Evolutionary conservation across 2,329 filamentous ascomycete genomes (phyloP), one percentile per base, ranked within the genome.

Genomic region (Sporothrix curviconia): DNA sequence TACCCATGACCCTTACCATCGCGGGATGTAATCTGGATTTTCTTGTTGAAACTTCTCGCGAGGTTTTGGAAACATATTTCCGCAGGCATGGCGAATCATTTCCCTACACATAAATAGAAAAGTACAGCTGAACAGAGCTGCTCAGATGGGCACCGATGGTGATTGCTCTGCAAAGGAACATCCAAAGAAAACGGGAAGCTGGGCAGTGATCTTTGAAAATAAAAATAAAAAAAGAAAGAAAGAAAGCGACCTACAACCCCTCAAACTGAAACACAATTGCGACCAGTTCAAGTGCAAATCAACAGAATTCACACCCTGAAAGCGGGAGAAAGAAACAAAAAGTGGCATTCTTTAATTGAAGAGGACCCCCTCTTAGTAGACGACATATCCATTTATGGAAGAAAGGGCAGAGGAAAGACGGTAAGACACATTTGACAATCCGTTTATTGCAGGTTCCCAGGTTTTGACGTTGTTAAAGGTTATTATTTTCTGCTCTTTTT

Each of bases 251-350:
- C 53, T 32, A 47, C 43, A 37, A 55, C 47, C 46, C 19, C 22
- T 17, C 17, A 44, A 57, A 51, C 44, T 39, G 46, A 57, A 57
- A 52, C 55, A 44, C 47, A 40, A 40, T 22, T 42, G 47, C 30
- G 39, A 46, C 47, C 39, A 47, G 55, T 30, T 52, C 46, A 52
- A 39, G 39, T 28, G 53, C 28, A 46, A 46, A 39, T 46, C 19
- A 39, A 25, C 47, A 46, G 22, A 14, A n/a, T n/a, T 7, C 7
- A 36, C 12, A 55, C 24, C 30, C 51, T 17, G 14, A n/a, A 50
- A 25, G 7, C 15, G 25, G 14, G 30, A 46, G 44, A 46, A 25
- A 46, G 1, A 28, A 28, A 12, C 5, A 28, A 9, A 7, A 34
- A 49, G n/a, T n/a, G n/a, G n/a, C n/a, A n/a, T n/a, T n/a, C n/a